Percentiles rank a stretch among this genome's conserved stretches.
These are phyloP conservation scores for Diaporthe capsici DNA, from an alignment of 2,329 filamentous ascomycete genomes.

Conservation along the genomic window DNA sequence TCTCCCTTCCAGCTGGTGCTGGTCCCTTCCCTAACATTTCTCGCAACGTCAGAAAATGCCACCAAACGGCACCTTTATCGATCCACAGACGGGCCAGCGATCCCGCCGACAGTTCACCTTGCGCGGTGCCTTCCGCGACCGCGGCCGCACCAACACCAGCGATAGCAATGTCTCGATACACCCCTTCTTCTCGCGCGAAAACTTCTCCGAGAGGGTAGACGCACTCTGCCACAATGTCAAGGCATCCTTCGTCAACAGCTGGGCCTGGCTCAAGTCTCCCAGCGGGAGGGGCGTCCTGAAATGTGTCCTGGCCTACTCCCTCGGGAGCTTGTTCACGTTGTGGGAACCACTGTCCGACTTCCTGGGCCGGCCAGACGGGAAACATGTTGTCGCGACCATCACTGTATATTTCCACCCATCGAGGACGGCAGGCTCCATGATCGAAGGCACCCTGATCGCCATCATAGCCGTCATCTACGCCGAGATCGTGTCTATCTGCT, in stretches of 20 bases:
- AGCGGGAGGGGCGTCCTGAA: conserved; percentile 87
- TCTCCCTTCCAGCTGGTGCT: background rate
- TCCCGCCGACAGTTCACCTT: conserved; percentile 85
- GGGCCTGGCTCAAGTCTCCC: conserved; percentile 77
- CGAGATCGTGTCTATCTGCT: conserved; percentile 80
- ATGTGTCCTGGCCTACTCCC: conserved; percentile 89
- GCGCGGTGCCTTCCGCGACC: conserved; percentile 63
- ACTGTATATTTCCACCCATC: conserved; percentile 97
- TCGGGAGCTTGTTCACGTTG: conserved; percentile 90
- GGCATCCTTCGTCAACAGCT: conserved; percentile 56
- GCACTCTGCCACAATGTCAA: conserved; percentile 55
- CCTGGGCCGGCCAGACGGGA: conserved; percentile 88
- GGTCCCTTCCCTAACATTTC: background rate
- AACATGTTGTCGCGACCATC: conserved; percentile 93
- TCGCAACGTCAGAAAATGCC: conserved; percentile 73
- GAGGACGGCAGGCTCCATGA: conserved; percentile 88
- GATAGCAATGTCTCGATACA: conserved; percentile 52
- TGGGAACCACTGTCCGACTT: conserved; percentile 79
- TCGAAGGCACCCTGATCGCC: conserved; percentile 84
- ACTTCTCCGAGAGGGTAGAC: conserved; percentile 52
- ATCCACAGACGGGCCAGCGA: conserved; percentile 88
- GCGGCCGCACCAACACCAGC: conserved; percentile 44
- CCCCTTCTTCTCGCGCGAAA: conserved; percentile 53
- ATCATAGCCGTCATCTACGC: conserved; percentile 85
- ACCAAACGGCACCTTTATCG: conserved; percentile 87